Evolutionary conservation across 352 stramenopile genomes (phyloP), one percentile per base, ranked within the genome.

Genomic region (Saprolegnia parasitica): DNA sequence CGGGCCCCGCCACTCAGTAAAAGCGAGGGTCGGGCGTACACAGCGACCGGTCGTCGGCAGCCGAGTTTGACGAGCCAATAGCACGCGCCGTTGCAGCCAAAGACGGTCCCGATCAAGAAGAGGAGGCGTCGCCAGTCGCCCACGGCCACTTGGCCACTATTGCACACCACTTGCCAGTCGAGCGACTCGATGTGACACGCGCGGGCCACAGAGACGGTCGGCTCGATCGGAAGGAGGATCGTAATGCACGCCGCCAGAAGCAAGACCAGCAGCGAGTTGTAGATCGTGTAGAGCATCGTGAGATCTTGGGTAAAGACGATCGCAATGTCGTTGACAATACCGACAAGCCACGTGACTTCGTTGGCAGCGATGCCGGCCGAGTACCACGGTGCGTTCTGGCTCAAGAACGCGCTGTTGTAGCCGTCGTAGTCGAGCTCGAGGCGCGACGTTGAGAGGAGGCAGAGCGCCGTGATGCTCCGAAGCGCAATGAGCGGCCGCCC

Each of bases 311-410:
- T 67, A 23, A 58, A 29, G 16, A 56, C 49, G 6, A 67, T 16
- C 8, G 5, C 16, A 55, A 67, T 58, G 61, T 67, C 61, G 21
- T 67, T 67, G 13, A 67, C 61, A 56, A 67, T n/a, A 6, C 29
- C 40, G 13, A 56, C 61, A 37, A 67, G 37, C 61, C 61, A 67
- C 24, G 61, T 56, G 49, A 67, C 40, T 67, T 67, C 61, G 49
- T 56, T 67, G 26, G 61, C 61, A 3, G 61, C 61, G 24, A 67
- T 15, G 39, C 18, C 20, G 4, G 61, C 40, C 21, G 15, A 47
- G 23, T 67, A 67, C 61, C 37, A 56, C 16, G 61, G 49, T 3
- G 11, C 52, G 11, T 35, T 35, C 13, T 20, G 24, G 13, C 20
- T 35, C 24, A 20, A 26, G 20, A 60, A 60, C 13, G 11, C 24